Percentiles rank a stretch among this genome's conserved stretches.
Conservation (phyloP, 805 yeast species). For the Spathaspora girioi region DNA sequence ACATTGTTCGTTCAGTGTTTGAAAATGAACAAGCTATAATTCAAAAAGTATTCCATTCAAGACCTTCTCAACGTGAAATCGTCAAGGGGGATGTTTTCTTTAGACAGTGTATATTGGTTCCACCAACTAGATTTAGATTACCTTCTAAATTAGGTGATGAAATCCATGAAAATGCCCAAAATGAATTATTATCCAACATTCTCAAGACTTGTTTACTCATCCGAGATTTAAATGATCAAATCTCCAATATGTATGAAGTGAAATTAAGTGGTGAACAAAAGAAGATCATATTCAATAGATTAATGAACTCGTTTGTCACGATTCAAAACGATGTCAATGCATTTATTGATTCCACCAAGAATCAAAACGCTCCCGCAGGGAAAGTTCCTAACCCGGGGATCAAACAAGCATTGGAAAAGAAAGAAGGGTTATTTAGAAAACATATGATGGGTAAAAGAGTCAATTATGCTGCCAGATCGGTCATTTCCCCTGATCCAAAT, state of each 20-base stretch:
- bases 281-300: slow-evolving; percentile 74
- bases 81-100: slow-evolving; percentile 81
- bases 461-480: slow-evolving; percentile 97
- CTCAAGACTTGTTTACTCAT: slow-evolving; percentile 77
- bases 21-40: slow-evolving; percentile 65
- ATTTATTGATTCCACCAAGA: slow-evolving; percentile 87
- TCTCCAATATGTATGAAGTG: slow-evolving; percentile 48
- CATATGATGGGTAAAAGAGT: slow-evolving; percentile 99
- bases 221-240: slow-evolving; percentile 85
- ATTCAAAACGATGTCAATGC: slow-evolving; percentile 94
- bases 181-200: slow-evolving; percentile 78
- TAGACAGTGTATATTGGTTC: slow-evolving; percentile 83
- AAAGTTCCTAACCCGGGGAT: slow-evolving; percentile 88
- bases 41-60: slow-evolving; percentile 73
- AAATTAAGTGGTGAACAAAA: slow-evolving; percentile 59
- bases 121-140: slow-evolving; percentile 93
- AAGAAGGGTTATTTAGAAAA: slow-evolving; percentile 96
- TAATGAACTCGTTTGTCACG: slow-evolving; percentile 94
- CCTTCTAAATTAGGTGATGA: slow-evolving; percentile 98
- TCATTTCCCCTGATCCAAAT: slow-evolving; percentile 97
- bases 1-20: slow-evolving; percentile 73
- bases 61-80: slow-evolving; percentile 54
- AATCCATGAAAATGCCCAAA: slow-evolving; percentile 90
- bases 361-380: slow-evolving; percentile 66
- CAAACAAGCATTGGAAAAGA: slow-evolving; percentile 96